phyloP scores from a whole-genome alignment of 352 stramenopile genomes.

The Globisporangium nodosum region DNA sequence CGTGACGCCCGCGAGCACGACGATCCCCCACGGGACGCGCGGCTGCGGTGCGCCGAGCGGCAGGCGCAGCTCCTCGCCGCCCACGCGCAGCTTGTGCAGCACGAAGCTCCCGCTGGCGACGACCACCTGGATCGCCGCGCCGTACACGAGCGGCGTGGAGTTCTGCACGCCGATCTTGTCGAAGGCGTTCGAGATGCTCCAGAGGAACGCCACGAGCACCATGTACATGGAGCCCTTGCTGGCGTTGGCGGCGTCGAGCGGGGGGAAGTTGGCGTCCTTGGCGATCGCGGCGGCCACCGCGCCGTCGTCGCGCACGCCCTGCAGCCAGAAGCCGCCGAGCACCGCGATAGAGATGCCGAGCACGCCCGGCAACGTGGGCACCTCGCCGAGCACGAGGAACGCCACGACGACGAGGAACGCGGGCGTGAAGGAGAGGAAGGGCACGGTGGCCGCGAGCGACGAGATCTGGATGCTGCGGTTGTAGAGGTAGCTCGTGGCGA shows the following conservation, averaged over 20 bases:
- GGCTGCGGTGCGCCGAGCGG: slow-evolving; percentile 40
- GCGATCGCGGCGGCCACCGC: slow-evolving; percentile 34
- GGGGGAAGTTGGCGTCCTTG: slow-evolving; percentile 30
- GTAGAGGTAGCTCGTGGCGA: slow-evolving; percentile 81
- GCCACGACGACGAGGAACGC: slow-evolving; percentile 71
- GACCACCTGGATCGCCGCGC: slow-evolving; percentile 66
- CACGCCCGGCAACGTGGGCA: slow-evolving; percentile 55
- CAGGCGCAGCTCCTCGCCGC: slow-evolving; percentile 50
- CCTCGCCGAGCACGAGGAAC: slow-evolving; percentile 70
- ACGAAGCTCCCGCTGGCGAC: slow-evolving; percentile 56
- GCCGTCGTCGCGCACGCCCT: slow-evolving; percentile 39
- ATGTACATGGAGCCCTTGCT: slow-evolving; percentile 81
- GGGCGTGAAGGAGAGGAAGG: slow-evolving; percentile 75
- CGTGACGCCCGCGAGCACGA: slow-evolving; percentile 56
- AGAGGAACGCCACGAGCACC: slow-evolving; percentile 75
- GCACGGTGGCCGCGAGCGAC: slow-evolving; percentile 67
- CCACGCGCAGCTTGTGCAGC: slow-evolving; percentile 52
- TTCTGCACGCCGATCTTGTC: slow-evolving; percentile 85
- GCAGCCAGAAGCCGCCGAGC: slow-evolving; percentile 69
- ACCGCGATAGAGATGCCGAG: slow-evolving; percentile 66
- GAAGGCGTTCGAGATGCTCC: slow-evolving; percentile 80
- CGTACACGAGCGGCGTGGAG: slow-evolving; percentile 65
- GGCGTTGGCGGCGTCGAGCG: slow-evolving; percentile 43
- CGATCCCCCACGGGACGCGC: slow-evolving; percentile 68
- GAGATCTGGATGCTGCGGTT: slow-evolving; percentile 83